Evolutionary conservation across 352 stramenopile genomes (phyloP), one percentile per base, ranked within the genome.

Genomic region (Phytophthora citricola): DNA sequence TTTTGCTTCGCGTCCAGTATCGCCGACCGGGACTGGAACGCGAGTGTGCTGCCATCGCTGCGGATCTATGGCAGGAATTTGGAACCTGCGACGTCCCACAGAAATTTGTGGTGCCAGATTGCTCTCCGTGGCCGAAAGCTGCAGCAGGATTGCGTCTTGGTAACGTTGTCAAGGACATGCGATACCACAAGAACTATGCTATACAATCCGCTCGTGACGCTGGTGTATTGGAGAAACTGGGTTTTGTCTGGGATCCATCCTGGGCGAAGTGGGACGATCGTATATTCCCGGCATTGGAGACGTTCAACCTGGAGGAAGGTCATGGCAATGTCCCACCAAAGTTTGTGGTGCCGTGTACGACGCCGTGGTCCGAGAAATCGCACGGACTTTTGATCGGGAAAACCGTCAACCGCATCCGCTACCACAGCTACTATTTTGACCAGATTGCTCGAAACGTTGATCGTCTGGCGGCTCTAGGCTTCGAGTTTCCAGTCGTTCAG

Each of bases 41-140:
- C 69, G 9, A 76, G 45, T 2, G 51, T 87, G 9, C 4, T 87
- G 6, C 78, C 79, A 9, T 52, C 66, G 2, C 45, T 88, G 1
- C 38, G 72, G 43, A 63, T 32, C 0, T 81, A 81, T 39, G 56
- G 20, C 15, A 39, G 0, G 26, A 75, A 12, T 43, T 75, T 36
- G 69, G 67, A 8, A 69, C 84, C 53, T 76, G 76, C 55, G 17
- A 72, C 15, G 53, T 85, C 1, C 34, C 12, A 12, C 22, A 24
- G 43, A 48, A 44, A 4, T 85, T 87, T 38, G 44, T 61, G 1
- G 71, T 85, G 4, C 73, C 73, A 1, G 20, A 63, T 15, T 34
- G 39, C 0, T 4, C 15, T 15, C 76, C 64, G 5, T 87, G 75
- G 78, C 76, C 74, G 0, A 14, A 47, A 15, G 54, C 45, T 3